Base-by-base conservation (phyloP, 805 yeast species). In the Saturnispora hagleri region DNA sequence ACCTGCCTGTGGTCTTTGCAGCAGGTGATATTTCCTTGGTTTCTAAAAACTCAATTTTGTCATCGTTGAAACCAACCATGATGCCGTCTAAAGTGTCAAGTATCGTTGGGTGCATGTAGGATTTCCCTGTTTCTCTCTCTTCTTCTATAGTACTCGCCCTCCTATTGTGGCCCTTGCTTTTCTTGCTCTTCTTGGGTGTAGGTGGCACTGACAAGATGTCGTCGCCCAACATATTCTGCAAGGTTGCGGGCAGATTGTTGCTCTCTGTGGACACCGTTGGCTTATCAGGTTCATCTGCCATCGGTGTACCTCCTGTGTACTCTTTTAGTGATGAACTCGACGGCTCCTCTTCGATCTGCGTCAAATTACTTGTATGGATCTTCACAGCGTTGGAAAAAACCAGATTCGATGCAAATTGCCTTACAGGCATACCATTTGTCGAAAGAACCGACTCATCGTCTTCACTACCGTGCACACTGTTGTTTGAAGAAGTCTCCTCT, bases 1-100 rank as follows among this genome's bases (percentile, higher is more conserved):
- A 9, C 34, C 34, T 10, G 34, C 13, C 34, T 9, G 34, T 31
- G 34, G 34, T 31, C 34, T 31, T 31, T 4, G 34, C 4, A 13
- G 34, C 34, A 26, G 47, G 43, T 7, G 34, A n/a, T 10, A 49
- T 49, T n/a, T 43, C 51, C 26, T 46, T 33, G 20, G 43, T 24
- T 31, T 70, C 68, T 18, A 75, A 65, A 61, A 69, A 66, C 45
- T 75, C 72, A 12, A 77, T 69, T 50, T 64, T 66, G 56, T 79
- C 79, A 0, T 81, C 82, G 34, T 72, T 74, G 57, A 79, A 79
- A 10, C 81, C 83, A 24, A 77, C 66, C 76, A 81, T 73, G 8
- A 82, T 80, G 0, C 83, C 83, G 56, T 77, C 71, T 52, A 77
- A 60, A 5, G 74, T 71, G 52, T 77, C 77, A 1, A 62, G 60